Evolutionary conservation across 2,329 filamentous ascomycete species (phyloP).

Genomic region (Colletotrichum spaethianum): DNA sequence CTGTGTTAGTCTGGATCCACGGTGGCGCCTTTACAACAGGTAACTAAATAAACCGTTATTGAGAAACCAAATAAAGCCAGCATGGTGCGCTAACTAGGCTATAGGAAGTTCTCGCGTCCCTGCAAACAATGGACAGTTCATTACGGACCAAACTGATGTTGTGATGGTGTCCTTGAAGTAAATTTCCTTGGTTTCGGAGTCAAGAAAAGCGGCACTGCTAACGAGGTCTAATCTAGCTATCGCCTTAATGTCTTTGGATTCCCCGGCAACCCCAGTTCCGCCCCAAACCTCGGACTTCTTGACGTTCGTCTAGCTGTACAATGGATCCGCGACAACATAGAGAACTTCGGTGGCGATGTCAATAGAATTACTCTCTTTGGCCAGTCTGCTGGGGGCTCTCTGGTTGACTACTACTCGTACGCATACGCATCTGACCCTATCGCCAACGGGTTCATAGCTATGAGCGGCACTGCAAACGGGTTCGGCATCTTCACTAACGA

Average conservation of each 20-base stretch:
- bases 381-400: constrained; percentile 34
- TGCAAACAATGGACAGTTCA: constrained; percentile 6
- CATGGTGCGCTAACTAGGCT: constrained; percentile 44
- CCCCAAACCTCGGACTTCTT: constrained; percentile 62
- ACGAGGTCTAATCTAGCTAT: constrained; percentile 47
- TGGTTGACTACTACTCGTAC: constrained; percentile 63
- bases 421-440: constrained; percentile 65
- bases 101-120: constrained; percentile 51
- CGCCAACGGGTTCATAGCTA: constrained; percentile 60
- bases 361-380: constrained; percentile 56
- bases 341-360: constrained; percentile 64
- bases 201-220: background rate
- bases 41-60: constrained; percentile 28
- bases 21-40: constrained; percentile 58
- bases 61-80: no score
- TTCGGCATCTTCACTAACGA: constrained; percentile 46
- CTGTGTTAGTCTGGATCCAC: constrained; percentile 63
- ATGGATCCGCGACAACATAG: constrained; percentile 66
- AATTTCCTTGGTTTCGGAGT: background rate
- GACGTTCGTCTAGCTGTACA: constrained; percentile 68
- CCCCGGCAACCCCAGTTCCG: constrained; percentile 47
- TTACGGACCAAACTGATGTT: constrained; percentile 58
- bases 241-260: constrained; percentile 60
- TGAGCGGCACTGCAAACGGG: constrained; percentile 54
- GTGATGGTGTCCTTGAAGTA: constrained; percentile 61